phyloP scores from a whole-genome alignment of 768 basidiomycete genomes.

The Rhodotorula toruloides region DNA sequence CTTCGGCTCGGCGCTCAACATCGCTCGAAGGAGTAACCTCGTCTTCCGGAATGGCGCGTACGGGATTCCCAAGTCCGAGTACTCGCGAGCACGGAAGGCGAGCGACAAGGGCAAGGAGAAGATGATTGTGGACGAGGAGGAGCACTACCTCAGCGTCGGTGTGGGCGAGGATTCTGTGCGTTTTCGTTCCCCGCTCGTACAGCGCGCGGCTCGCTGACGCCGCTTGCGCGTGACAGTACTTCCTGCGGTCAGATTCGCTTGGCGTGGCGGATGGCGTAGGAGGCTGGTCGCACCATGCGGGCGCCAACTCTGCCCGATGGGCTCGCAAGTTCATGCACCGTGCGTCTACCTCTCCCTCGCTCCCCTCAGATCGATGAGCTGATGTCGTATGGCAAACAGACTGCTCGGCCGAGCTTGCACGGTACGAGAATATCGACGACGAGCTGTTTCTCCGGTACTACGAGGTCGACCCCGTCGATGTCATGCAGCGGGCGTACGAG shows the following conservation, averaged over 20 bases:
- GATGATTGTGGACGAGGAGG: background rate
- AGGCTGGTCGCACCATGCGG: constrained; percentile 62
- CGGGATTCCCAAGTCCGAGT: constrained; percentile 66
- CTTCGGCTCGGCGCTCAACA: constrained; percentile 41
- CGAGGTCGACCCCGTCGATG: constrained; percentile 49
- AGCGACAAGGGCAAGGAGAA: constrained; percentile 26
- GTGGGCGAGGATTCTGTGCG: constrained; percentile 77
- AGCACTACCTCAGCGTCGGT: constrained; percentile 36
- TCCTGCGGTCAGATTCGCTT: constrained; percentile 62
- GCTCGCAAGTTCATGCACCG: constrained; percentile 72
- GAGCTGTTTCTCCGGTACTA: constrained; percentile 57
- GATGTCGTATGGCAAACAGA: constrained; percentile 6
- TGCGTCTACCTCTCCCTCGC: constrained; percentile 6
- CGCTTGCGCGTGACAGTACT: constrained; percentile 43
- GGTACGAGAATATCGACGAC: constrained; percentile 60
- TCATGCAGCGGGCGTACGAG: constrained; percentile 54
- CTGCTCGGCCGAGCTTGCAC: constrained; percentile 39
- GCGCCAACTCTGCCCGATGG: constrained; percentile 52
- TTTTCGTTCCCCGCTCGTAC: background rate
- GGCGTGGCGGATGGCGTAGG: constrained; percentile 95
- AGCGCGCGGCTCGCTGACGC: background rate
- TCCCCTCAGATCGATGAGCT: background rate
- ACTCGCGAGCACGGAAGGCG: constrained; percentile 38
- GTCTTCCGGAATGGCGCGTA: constrained; percentile 73
- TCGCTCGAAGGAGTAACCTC: constrained; percentile 48